These are phyloP conservation scores for Sugiyamaella qingdaonensis DNA, from an alignment of 805 yeast species.

Conservation along the genomic window DNA sequence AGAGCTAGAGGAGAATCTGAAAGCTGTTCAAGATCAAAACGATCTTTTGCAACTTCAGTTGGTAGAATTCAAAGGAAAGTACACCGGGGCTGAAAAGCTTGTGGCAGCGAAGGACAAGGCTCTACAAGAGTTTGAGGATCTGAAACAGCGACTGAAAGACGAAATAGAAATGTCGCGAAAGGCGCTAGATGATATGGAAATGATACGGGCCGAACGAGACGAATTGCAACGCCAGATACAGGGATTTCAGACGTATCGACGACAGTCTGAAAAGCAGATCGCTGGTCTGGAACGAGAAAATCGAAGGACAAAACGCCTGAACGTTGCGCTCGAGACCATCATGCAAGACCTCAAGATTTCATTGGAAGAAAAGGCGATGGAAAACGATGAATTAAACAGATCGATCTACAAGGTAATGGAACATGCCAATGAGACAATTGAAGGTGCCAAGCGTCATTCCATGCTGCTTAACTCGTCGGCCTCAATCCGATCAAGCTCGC, in stretches of 20 bases:
- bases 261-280: conserved; percentile 25
- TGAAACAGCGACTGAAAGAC: conserved; percentile 3
- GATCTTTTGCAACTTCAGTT: conserved; percentile 9
- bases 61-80: conserved; percentile 10
- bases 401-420: conserved; percentile 29
- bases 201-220: conserved; percentile 23
- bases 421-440: conserved; percentile 27
- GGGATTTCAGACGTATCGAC: conserved; percentile 26
- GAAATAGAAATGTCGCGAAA: conserved; percentile 14
- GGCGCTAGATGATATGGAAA: conserved; percentile 23
- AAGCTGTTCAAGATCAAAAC: conserved; percentile 7
- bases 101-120: conserved; percentile 1
- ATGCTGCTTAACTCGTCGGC: conserved; percentile 12
- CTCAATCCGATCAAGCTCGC: not conserved
- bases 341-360: conserved; percentile 33
- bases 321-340: conserved; percentile 25
- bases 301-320: conserved; percentile 21
- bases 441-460: conserved; percentile 26
- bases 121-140: conserved; percentile 9
- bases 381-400: conserved; percentile 32
- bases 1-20: conserved; percentile 12
- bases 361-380: conserved; percentile 34
- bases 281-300: conserved; percentile 23
- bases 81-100: conserved; percentile 10
- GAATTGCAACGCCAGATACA: conserved; percentile 30